These are phyloP conservation scores for Leptodontidium sp. DNA, from an alignment of 2,329 filamentous ascomycete species.

Conservation along the genomic window DNA sequence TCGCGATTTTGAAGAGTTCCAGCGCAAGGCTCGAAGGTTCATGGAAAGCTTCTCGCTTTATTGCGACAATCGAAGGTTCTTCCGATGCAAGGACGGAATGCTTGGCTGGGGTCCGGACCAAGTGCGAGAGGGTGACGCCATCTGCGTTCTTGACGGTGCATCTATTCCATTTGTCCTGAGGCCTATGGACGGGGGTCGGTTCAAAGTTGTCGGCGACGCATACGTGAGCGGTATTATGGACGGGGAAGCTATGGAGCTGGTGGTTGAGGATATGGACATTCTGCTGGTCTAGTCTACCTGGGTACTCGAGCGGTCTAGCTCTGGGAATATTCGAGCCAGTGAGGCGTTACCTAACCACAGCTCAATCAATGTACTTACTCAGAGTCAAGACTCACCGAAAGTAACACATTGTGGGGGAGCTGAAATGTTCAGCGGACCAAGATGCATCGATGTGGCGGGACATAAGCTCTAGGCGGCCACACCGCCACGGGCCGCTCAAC, in stretches of 20 bases:
- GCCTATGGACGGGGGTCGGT: background rate
- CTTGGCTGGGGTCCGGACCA: background rate
- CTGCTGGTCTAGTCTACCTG: background rate
- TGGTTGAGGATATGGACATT: background rate
- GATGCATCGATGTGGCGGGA: no score
- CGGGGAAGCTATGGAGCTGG: background rate
- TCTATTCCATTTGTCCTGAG: background rate
- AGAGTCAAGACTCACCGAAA: no score
- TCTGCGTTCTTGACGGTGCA: background rate
- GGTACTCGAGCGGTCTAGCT: no score
- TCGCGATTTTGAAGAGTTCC: background rate
- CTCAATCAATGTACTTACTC: no score
- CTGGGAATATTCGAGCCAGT: no score
- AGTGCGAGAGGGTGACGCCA: background rate
- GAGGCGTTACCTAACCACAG: no score
- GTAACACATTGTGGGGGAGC: no score
- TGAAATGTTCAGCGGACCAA: no score
- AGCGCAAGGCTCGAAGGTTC: background rate
- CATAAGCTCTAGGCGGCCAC: no score
- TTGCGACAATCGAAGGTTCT: background rate
- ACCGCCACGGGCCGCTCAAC: no score
- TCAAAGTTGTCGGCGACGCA: background rate
- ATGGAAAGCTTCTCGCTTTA: background rate
- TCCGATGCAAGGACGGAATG: background rate
- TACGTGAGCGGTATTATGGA: background rate